Evolutionary conservation across 257 asterid species (phyloP).

Genomic region (Solanum ahanhuiri): DNA sequence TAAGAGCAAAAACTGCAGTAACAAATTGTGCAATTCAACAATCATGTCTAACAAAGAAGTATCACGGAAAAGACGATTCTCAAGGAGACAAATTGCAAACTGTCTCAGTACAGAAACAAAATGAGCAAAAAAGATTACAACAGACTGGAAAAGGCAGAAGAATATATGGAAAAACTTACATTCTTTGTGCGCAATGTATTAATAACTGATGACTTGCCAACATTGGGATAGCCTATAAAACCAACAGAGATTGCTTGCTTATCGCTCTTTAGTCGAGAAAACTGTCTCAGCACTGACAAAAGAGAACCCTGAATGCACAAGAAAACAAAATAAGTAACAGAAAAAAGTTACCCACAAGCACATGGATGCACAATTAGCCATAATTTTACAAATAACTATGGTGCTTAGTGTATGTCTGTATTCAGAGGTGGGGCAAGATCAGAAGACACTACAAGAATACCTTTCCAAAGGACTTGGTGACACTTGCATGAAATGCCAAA

Average conservation of each 20-base stretch:
- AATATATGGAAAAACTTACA: conserved; percentile 21
- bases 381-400: not conserved
- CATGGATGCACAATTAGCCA: not conserved
- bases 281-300: too few species aligned
- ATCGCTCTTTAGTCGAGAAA: too few species aligned
- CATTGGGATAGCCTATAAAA: conserved; percentile 93
- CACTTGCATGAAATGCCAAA: conserved; percentile 90
- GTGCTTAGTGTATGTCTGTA: not conserved
- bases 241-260: conserved; percentile 98
- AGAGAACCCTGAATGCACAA: too few species aligned
- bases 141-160: not conserved
- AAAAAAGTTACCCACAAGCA: too few species aligned
- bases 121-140: not conserved
- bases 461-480: conserved; percentile 95
- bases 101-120: not conserved
- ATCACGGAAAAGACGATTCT: not conserved
- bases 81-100: not conserved
- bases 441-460: conserved; percentile 19
- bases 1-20: not conserved
- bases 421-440: not conserved
- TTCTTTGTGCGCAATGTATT: conserved; percentile 92
- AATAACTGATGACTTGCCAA: conserved; percentile 95
- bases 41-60: not conserved
- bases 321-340: too few species aligned
- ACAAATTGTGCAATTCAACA: not conserved